These are phyloP conservation scores for Globisporangium splendens DNA, from an alignment of 352 stramenopile genomes.

Conservation along the genomic window DNA sequence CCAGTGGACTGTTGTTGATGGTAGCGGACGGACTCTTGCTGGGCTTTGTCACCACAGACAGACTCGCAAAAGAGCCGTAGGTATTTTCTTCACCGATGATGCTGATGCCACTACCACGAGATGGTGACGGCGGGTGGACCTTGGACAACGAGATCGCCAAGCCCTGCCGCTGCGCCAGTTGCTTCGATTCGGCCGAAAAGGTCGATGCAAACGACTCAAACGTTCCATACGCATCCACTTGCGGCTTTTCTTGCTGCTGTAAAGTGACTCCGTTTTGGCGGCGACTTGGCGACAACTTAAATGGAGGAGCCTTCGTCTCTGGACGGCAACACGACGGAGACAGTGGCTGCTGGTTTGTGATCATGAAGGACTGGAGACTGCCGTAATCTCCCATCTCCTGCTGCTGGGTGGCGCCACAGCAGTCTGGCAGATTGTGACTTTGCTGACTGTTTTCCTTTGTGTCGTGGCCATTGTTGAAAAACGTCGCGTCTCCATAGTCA, in stretches of 20 bases:
- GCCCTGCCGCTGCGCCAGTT: slow-evolving; percentile 11
- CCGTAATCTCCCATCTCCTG: slow-evolving; percentile 7
- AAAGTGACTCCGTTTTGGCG: slow-evolving; percentile 3
- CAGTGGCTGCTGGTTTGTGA: too few relatives aligned
- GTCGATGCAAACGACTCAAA: slow-evolving; percentile 17
- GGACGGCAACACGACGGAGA: too few relatives aligned
- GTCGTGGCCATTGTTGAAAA: not conserved
- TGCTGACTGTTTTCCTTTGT: slow-evolving; percentile 8
- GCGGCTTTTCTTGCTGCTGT: not conserved
- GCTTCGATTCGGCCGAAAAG: slow-evolving; percentile 10
- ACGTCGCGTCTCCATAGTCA: slow-evolving; percentile 8
- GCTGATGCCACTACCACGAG: not conserved
- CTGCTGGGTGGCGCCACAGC: not conserved
- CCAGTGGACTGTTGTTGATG: not conserved
- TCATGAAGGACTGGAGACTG: not conserved
- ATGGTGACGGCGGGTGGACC: not conserved
- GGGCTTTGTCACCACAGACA: slow-evolving; percentile 8
- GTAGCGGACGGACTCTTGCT: not conserved
- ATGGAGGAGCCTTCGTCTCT: too few relatives aligned
- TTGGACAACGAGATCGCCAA: slow-evolving; percentile 15
- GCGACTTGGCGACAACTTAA: slow-evolving; percentile 5
- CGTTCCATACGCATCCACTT: slow-evolving; percentile 14
- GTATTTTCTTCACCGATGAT: slow-evolving; percentile 8
- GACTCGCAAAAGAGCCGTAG: slow-evolving; percentile 25
- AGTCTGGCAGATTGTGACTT: not conserved